Evolutionary conservation across 768 basidiomycete genomes (phyloP).

Genomic region (Mycena metata): DNA sequence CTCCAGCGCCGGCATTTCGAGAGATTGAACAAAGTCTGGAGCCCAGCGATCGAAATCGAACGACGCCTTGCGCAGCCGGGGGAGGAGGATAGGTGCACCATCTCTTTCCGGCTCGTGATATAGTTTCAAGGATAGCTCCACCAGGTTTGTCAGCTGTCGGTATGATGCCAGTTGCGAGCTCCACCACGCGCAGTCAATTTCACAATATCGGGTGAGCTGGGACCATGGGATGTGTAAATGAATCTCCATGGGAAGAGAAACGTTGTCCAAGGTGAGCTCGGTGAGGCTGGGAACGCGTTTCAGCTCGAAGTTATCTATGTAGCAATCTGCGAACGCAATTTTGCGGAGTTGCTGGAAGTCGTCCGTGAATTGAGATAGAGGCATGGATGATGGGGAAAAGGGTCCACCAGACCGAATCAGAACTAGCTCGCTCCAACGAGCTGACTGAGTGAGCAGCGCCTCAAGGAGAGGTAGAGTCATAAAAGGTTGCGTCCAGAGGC

Average conservation of each 20-base stretch:
- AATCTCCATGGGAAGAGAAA: background rate
- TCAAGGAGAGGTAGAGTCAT: background rate
- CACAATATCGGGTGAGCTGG: conserved; percentile 23
- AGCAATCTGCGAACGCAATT: background rate
- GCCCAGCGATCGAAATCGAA: background rate
- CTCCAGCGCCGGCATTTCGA: conserved; percentile 27
- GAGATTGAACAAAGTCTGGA: background rate
- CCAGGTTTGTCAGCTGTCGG: conserved; percentile 13
- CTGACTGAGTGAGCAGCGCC: conserved; percentile 1
- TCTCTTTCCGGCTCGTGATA: background rate
- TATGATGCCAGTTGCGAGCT: background rate
- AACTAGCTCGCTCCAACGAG: conserved; percentile 4
- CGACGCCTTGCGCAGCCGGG: conserved; percentile 2
- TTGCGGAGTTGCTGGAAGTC: background rate
- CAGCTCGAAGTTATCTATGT: background rate
- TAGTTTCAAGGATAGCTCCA: background rate
- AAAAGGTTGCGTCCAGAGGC: background rate
- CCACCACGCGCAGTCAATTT: conserved; percentile 4
- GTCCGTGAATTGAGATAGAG: background rate
- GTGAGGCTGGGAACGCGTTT: conserved; percentile 13
- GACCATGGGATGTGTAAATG: conserved; percentile 22
- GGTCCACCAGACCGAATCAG: background rate
- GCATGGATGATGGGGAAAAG: background rate
- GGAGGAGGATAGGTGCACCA: background rate
- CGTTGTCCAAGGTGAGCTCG: background rate